A percentile compares a stretch with the other conserved stretches of the same genome.
phyloP scores from a whole-genome alignment of 2,329 filamentous ascomycete genomes.

The Hysterium pulicare region DNA sequence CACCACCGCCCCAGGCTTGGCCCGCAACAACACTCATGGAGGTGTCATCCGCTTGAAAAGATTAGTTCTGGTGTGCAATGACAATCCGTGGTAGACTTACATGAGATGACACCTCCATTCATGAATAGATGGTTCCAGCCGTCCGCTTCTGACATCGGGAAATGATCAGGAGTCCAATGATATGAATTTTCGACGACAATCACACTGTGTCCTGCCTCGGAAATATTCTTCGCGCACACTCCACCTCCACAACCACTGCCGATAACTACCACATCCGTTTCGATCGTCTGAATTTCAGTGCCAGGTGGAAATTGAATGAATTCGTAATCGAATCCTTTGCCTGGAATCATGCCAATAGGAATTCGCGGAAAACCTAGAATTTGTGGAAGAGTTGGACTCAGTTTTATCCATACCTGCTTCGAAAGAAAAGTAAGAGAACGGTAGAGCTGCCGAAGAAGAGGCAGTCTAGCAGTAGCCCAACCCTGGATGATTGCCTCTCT shows the following conservation, averaged over 20 bases:
- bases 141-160: constrained; percentile 68
- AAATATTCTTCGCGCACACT: constrained; percentile 75
- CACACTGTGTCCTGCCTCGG: constrained; percentile 71
- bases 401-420: constrained; percentile 55
- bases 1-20: constrained; percentile 78
- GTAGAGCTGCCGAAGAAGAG: constrained; percentile 53
- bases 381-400: constrained; percentile 53
- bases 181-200: constrained; percentile 81
- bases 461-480: constrained; percentile 60
- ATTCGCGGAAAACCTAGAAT: constrained; percentile 58
- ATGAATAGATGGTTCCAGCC: constrained; percentile 66
- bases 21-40: constrained; percentile 63
- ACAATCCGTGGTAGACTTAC: no score
- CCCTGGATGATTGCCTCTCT: constrained; percentile 60
- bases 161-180: constrained; percentile 66
- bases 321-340: constrained; percentile 53
- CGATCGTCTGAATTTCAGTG: constrained; percentile 56
- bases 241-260: constrained; percentile 84
- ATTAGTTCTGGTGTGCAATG: no score
- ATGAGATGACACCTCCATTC: constrained; percentile 59
- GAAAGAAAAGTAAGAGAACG: constrained; percentile 55
- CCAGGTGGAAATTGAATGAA: constrained; percentile 62
- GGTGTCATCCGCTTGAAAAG: constrained; percentile 36
- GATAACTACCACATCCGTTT: constrained; percentile 80
- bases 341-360: constrained; percentile 53